Conservation (phyloP, 306 rosid genomes). For the Lagenaria siceraria region DNA sequence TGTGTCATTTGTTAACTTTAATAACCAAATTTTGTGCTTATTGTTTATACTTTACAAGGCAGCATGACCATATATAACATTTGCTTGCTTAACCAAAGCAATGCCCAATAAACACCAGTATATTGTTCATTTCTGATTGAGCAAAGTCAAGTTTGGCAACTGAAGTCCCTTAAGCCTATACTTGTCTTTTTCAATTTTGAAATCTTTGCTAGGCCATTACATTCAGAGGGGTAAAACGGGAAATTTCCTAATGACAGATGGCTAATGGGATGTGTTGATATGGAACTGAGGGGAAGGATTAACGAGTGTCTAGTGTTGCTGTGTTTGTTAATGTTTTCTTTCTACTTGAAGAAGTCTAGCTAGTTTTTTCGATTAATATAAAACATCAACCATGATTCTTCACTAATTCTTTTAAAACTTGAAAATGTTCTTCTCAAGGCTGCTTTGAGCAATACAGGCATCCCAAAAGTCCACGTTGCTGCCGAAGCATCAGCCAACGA, state of each 20-base stretch:
- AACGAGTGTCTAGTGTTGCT: no score
- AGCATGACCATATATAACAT: background rate
- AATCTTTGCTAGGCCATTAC: background rate
- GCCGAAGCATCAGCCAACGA: constrained; percentile 43
- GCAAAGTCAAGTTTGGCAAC: background rate
- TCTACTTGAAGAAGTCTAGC: no score
- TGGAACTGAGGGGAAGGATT: no score
- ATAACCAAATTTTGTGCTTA: background rate
- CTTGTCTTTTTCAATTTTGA: background rate
- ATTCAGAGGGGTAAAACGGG: no score
- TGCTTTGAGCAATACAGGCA: constrained; percentile 79
- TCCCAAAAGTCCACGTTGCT: constrained; percentile 65
- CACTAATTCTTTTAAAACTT: background rate
- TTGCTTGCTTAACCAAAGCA: background rate
- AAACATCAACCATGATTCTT: background rate
- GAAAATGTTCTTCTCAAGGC: constrained; percentile 24
- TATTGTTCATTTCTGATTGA: background rate
- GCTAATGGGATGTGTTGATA: no score
- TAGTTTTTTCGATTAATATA: no score
- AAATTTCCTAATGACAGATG: no score
- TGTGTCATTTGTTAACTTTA: background rate
- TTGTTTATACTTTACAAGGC: background rate
- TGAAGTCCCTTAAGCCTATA: background rate
- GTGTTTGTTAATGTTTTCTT: no score
- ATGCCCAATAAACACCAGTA: background rate